Evolutionary conservation across 1,139 yeast genomes (phyloP).

Genomic region (Debaryomycetaceae sp.): DNA sequence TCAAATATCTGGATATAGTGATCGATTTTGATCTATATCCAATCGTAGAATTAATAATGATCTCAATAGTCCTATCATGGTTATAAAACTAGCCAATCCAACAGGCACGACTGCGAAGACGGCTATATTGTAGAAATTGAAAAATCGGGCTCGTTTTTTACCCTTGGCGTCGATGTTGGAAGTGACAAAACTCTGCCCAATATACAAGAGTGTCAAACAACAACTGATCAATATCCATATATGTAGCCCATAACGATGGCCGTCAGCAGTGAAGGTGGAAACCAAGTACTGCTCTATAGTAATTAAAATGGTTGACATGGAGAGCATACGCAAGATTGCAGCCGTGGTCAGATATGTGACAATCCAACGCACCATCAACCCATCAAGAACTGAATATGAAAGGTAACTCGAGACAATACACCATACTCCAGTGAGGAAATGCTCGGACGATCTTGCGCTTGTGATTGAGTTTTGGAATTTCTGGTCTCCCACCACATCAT

Average conservation of each 20-base stretch:
- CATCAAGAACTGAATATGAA: conserved; percentile 81
- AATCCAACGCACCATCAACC: conserved; percentile 90
- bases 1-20: conserved; percentile 1
- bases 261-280: conserved; percentile 51
- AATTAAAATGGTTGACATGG: conserved; percentile 73
- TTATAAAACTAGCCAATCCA: conserved; percentile 88
- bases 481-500: conserved; percentile 19
- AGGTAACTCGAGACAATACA: conserved; percentile 83
- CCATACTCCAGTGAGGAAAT: conserved; percentile 72
- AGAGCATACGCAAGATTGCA: conserved; percentile 79
- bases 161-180: conserved; percentile 66
- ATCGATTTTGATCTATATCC: conserved; percentile 49
- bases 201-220: conserved; percentile 76
- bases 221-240: conserved; percentile 91
- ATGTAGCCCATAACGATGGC: conserved; percentile 65
- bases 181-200: conserved; percentile 84
- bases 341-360: conserved; percentile 87
- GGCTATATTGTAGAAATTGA: conserved; percentile 79
- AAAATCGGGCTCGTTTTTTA: conserved; percentile 52
- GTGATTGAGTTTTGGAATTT: conserved; percentile 27
- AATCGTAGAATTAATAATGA: conserved; percentile 70
- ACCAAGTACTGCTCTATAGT: conserved; percentile 68
- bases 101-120: conserved; percentile 98
- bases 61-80: conserved; percentile 81
- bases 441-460: conserved; percentile 64